Conservation (phyloP, 2,329 filamentous ascomycete genomes). For the Raffaelea albimanens region DNA sequence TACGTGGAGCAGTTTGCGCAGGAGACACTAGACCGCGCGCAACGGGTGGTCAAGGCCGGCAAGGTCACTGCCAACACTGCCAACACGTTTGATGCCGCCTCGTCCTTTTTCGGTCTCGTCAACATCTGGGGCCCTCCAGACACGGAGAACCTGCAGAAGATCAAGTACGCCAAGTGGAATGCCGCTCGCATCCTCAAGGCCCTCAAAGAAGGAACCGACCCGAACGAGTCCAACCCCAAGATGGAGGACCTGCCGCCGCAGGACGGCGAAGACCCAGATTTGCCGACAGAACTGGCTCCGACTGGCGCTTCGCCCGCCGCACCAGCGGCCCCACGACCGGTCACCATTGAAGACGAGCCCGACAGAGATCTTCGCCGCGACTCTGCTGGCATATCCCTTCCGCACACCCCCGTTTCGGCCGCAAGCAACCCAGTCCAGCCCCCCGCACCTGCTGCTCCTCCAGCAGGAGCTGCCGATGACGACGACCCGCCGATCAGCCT, state of each 20-base stretch:
- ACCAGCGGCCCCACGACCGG: slow-evolving; percentile 23
- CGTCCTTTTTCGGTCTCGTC: slow-evolving; percentile 82
- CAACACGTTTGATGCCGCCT: slow-evolving; percentile 85
- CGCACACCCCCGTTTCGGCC: slow-evolving; percentile 27
- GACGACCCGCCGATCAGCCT: slow-evolving; percentile 7
- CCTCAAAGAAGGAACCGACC: slow-evolving; percentile 81
- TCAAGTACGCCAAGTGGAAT: slow-evolving; percentile 96
- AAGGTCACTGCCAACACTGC: slow-evolving; percentile 84
- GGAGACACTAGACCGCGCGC: slow-evolving; percentile 77
- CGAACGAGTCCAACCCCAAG: slow-evolving; percentile 81
- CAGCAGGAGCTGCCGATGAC: not conserved
- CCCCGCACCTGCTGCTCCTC: not conserved
- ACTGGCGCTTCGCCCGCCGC: too few relatives aligned
- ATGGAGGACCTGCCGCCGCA: slow-evolving; percentile 40
- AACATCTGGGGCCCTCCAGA: slow-evolving; percentile 75
- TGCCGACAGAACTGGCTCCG: too few relatives aligned
- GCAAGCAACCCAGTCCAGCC: slow-evolving; percentile 15
- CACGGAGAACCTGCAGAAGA: slow-evolving; percentile 69
- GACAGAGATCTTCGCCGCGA: slow-evolving; percentile 25
- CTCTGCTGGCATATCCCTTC: slow-evolving; percentile 22
- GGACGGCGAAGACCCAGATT: slow-evolving; percentile 33
- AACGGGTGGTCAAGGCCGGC: slow-evolving; percentile 71
- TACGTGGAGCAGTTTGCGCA: slow-evolving; percentile 92
- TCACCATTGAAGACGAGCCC: slow-evolving; percentile 43
- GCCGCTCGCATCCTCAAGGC: slow-evolving; percentile 84